phyloP scores from a whole-genome alignment of 495 filamentous ascomycete species.

The Amorphotheca resinae region DNA sequence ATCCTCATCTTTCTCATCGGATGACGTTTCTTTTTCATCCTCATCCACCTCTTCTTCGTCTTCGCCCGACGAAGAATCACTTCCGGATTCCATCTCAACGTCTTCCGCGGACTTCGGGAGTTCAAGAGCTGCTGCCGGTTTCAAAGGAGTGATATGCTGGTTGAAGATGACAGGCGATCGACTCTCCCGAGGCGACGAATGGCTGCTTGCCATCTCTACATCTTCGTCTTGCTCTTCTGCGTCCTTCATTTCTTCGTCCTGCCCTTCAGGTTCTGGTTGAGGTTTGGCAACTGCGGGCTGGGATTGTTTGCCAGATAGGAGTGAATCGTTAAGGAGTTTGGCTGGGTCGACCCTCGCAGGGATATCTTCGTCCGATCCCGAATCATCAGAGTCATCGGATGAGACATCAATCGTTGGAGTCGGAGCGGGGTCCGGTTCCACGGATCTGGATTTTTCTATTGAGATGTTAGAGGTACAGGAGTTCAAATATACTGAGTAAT shows the following conservation, averaged over 20 bases:
- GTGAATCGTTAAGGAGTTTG: background rate
- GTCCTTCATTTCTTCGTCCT: background rate
- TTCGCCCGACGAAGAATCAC: slow-evolving; percentile 1
- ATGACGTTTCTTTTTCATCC: background rate
- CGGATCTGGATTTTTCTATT: slow-evolving; percentile 5
- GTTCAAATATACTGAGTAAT: background rate
- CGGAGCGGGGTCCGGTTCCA: background rate
- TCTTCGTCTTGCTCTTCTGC: slow-evolving; percentile 6
- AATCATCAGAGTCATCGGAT: slow-evolving; percentile 2
- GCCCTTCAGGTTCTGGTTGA: background rate
- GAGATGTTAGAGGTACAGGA: background rate
- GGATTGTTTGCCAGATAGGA: background rate
- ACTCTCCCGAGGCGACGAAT: slow-evolving; percentile 12
- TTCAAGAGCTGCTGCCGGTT: background rate
- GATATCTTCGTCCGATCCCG: slow-evolving; percentile 6
- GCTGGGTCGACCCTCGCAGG: slow-evolving; percentile 1
- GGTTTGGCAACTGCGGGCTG: background rate
- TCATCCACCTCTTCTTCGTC: background rate
- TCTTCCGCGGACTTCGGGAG: background rate
- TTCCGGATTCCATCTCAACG: background rate
- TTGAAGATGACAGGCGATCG: slow-evolving; percentile 18
- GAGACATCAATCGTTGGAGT: background rate
- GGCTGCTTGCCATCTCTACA: slow-evolving; percentile 8
- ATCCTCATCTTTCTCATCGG: slow-evolving; percentile 1
- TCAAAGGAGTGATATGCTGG: slow-evolving; percentile 1